phyloP scores from a whole-genome alignment of 306 rosid species.

The Cajanus cajan region DNA sequence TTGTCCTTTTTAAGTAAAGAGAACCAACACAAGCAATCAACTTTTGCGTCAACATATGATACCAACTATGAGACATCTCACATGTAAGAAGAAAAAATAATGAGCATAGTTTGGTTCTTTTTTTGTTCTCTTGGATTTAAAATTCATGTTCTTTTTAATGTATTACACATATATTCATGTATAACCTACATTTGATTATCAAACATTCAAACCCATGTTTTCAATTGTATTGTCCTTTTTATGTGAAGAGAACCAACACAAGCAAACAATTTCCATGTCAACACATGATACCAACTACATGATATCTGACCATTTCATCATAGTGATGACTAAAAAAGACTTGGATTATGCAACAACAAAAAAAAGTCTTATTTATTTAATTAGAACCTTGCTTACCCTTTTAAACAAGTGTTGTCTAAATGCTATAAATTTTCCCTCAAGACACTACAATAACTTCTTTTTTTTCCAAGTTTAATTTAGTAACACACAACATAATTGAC shows the following conservation, averaged over 20 bases:
- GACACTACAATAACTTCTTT: background rate
- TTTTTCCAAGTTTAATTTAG: constrained; percentile 8
- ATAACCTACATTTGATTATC: background rate
- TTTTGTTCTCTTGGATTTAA: background rate
- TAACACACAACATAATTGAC: background rate
- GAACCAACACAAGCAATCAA: background rate
- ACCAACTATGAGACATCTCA: background rate
- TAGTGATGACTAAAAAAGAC: background rate
- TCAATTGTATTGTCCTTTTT: background rate
- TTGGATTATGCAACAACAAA: background rate
- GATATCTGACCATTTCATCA: constrained; percentile 6
- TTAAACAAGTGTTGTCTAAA: background rate
- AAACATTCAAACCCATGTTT: background rate
- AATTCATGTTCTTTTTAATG: background rate
- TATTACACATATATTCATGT: background rate
- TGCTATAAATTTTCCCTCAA: background rate
- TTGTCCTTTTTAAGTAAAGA: background rate
- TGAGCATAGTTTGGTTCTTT: background rate
- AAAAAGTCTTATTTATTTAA: background rate
- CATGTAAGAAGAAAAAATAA: background rate
- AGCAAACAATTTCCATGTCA: constrained; percentile 1
- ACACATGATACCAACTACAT: background rate
- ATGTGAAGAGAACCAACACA: background rate
- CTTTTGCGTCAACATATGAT: background rate
- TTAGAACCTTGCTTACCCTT: constrained; percentile 1